Conservation (phyloP, 2,329 filamentous ascomycete genomes). For the Colletotrichum lindemuthianum region DNA sequence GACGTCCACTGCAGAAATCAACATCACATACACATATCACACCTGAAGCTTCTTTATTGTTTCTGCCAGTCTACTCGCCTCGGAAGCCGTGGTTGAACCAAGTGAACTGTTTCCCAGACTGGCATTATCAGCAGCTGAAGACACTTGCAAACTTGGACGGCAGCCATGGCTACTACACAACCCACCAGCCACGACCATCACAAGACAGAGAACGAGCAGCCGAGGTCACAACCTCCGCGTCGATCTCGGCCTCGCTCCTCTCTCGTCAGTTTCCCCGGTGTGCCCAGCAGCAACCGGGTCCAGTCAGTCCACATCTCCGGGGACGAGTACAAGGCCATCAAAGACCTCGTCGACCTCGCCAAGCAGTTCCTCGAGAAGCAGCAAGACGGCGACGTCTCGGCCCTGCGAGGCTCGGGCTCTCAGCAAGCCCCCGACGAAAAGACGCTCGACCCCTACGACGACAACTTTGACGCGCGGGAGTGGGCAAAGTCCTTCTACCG, state of each 20-base stretch:
- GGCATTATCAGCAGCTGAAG: neutral
- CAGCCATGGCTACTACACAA: slow-evolving; percentile 1
- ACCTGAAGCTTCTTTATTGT: neutral
- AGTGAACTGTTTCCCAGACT: neutral
- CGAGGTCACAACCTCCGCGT: neutral
- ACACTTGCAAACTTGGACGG: neutral
- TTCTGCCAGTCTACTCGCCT: neutral
- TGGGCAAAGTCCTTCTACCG: slow-evolving; percentile 45
- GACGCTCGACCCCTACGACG: slow-evolving; percentile 57
- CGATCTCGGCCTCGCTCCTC: slow-evolving; percentile 12
- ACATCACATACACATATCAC: neutral
- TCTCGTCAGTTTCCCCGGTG: slow-evolving; percentile 18
- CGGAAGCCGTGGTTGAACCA: neutral
- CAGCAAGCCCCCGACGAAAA: slow-evolving; percentile 14
- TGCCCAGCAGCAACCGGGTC: slow-evolving; percentile 3
- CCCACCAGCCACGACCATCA: neutral
- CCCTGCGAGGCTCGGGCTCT: neutral
- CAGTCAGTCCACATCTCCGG: slow-evolving; percentile 25
- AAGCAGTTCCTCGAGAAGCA: slow-evolving; percentile 23
- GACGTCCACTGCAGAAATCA: neutral
- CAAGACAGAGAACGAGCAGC: neutral
- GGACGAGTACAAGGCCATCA: slow-evolving; percentile 32
- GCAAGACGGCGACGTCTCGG: slow-evolving; percentile 1
- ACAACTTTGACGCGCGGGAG: slow-evolving; percentile 59
- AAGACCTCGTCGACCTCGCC: slow-evolving; percentile 27